phyloP scores from a whole-genome alignment of 2,329 filamentous ascomycete species.

The Alternaria sp. region DNA sequence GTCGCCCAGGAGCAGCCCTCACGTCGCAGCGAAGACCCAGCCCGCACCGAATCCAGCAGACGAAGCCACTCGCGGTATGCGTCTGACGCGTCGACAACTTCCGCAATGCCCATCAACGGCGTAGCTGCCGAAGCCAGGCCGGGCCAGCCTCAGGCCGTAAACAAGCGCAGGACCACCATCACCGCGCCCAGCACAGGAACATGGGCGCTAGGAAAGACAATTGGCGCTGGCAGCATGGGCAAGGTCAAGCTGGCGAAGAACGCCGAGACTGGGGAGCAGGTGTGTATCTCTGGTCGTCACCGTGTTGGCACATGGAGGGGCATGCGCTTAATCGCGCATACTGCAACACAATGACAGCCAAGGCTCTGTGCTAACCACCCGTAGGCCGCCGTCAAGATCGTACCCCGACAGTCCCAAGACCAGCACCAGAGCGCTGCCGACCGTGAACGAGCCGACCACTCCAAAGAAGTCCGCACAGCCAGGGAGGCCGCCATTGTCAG shows the following conservation, averaged over 20 bases:
- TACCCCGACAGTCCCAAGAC: slow-evolving; percentile 87
- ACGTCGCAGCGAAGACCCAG: slow-evolving; percentile 69
- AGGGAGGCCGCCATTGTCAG: slow-evolving; percentile 97
- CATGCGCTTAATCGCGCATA: background rate
- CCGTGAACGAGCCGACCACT: slow-evolving; percentile 90
- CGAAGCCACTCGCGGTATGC: slow-evolving; percentile 57
- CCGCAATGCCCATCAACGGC: slow-evolving; percentile 51
- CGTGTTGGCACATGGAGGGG: background rate
- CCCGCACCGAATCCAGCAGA: slow-evolving; percentile 66
- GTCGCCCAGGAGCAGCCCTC: slow-evolving; percentile 64
- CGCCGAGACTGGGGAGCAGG: slow-evolving; percentile 89
- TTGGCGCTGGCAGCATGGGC: slow-evolving; percentile 97
- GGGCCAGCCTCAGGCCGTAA: slow-evolving; percentile 31
- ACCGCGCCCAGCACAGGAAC: slow-evolving; percentile 83
- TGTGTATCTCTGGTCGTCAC: slow-evolving; percentile 53
- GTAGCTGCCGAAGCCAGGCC: slow-evolving; percentile 44
- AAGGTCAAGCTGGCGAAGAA: slow-evolving; percentile 97
- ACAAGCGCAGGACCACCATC: slow-evolving; percentile 76
- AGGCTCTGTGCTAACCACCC: slow-evolving; percentile 18
- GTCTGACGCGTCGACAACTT: slow-evolving; percentile 53
- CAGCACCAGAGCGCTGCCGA: slow-evolving; percentile 77
- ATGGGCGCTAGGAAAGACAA: slow-evolving; percentile 96
- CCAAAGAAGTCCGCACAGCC: slow-evolving; percentile 93
- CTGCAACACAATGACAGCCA: background rate
- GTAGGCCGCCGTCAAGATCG: slow-evolving; percentile 96